Conservation (phyloP, 2,329 filamentous ascomycete species). For the Diplodia corticola region DNA sequence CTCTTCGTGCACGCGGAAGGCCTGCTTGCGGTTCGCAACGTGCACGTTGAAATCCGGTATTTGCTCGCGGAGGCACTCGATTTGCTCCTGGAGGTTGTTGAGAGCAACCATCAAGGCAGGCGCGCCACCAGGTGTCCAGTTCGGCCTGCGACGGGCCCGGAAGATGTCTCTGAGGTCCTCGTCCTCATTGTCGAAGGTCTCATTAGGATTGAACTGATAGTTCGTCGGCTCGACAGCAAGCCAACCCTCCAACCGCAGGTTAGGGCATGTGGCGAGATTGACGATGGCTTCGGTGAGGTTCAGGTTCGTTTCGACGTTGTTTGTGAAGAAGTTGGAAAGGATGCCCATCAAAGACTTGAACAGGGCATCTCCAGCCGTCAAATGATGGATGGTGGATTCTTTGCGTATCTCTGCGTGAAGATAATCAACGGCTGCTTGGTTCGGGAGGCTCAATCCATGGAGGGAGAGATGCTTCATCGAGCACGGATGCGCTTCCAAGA, state of each 20-base stretch:
- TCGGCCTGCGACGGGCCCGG: conserved; percentile 38
- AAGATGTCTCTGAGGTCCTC: conserved; percentile 37
- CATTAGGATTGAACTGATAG: conserved; percentile 36
- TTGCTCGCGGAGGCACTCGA: conserved; percentile 45
- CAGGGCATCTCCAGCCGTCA: conserved; percentile 63
- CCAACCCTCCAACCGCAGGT: conserved; percentile 88
- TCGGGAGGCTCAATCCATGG: conserved; percentile 58
- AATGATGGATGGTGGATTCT: conserved; percentile 60
- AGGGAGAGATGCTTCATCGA: conserved; percentile 68
- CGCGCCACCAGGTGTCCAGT: conserved; percentile 38
- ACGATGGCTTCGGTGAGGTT: conserved; percentile 81
- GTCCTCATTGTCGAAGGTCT: conserved; percentile 28
- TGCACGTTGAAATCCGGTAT: conserved; percentile 51
- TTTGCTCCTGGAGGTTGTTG: conserved; percentile 43
- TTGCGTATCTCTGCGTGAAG: conserved; percentile 54
- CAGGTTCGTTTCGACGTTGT: conserved; percentile 88
- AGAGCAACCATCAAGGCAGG: conserved; percentile 47
- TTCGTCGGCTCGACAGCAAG: conserved; percentile 67
- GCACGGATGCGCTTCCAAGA: conserved; percentile 72
- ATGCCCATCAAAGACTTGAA: conserved; percentile 56
- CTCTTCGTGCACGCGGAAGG: conserved; percentile 50
- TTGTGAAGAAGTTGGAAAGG: conserved; percentile 79
- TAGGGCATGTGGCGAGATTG: conserved; percentile 79
- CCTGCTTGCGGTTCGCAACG: conserved; percentile 50
- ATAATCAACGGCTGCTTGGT: conserved; percentile 40